Percentiles rank a stretch among this genome's conserved stretches.
Evolutionary conservation across 2,329 filamentous ascomycete genomes (phyloP).

Genomic region (Pseudogymnoascus sp.): DNA sequence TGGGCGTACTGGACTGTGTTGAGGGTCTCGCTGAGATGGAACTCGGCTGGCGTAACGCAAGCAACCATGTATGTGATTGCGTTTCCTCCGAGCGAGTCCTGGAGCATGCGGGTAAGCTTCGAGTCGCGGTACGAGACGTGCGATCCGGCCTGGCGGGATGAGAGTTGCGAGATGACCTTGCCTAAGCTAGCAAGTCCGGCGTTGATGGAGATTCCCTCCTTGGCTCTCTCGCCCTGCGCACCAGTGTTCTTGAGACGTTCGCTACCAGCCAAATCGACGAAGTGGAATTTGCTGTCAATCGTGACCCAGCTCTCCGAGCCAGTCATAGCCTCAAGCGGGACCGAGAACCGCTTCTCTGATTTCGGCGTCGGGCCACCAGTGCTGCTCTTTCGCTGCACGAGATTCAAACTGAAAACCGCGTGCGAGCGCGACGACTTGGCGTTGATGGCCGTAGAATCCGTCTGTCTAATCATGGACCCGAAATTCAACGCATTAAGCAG

Average conservation of each 20-base stretch:
- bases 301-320: conserved; percentile 65
- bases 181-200: conserved; percentile 88
- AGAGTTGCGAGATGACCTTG: conserved; percentile 97
- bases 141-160: conserved; percentile 74
- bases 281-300: conserved; percentile 96
- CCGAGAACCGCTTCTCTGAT: conserved; percentile 77
- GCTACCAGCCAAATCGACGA: conserved; percentile 94
- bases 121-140: conserved; percentile 98
- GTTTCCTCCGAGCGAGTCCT: conserved; percentile 93
- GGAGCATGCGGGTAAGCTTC: conserved; percentile 86
- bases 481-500: conserved; percentile 83
- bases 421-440: conserved; percentile 96
- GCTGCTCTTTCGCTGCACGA: conserved; percentile 73
- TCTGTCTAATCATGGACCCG: conserved; percentile 89
- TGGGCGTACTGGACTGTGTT: conserved; percentile 98
- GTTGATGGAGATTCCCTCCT: conserved; percentile 97
- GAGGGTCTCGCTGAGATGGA: conserved; percentile 92
- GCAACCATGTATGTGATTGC: conserved; percentile 99
- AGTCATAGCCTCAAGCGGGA: conserved; percentile 73
- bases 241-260: conserved; percentile 96
- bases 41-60: conserved; percentile 92
- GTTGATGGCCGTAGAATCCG: conserved; percentile 94
- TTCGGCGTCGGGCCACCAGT: conserved; percentile 35
- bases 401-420: conserved; percentile 91
- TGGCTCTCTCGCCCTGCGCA: conserved; percentile 87